Conservation (phyloP, 2,329 filamentous ascomycete species). For the Bretziella fagacearum region DNA sequence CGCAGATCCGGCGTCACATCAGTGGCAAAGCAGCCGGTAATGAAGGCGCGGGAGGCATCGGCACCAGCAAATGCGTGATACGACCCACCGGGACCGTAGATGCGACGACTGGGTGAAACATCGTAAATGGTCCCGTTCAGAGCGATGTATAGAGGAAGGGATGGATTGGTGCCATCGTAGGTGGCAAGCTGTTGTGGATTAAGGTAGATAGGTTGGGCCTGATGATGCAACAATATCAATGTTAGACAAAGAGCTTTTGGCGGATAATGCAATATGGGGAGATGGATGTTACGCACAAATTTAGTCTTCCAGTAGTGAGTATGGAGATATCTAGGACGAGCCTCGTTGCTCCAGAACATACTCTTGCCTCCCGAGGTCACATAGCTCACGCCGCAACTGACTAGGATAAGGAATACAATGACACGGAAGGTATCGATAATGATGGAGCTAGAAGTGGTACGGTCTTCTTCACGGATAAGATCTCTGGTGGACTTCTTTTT, state of each 20-base stretch:
- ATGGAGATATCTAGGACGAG: slow-evolving; percentile 45
- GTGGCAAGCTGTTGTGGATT: slow-evolving; percentile 46
- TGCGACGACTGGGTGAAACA: slow-evolving; percentile 47
- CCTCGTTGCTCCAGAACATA: slow-evolving; percentile 46
- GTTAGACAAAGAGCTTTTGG: slow-evolving; percentile 24
- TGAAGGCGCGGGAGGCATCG: slow-evolving; percentile 75
- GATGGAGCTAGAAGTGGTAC: slow-evolving; percentile 28
- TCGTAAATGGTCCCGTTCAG: slow-evolving; percentile 81
- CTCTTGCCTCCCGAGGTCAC: slow-evolving; percentile 55
- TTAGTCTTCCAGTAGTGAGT: slow-evolving; percentile 40
- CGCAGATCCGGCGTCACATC: slow-evolving; percentile 72
- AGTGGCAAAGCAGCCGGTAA: slow-evolving; percentile 81
- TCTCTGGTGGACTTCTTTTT: slow-evolving; percentile 16
- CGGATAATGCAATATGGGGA: slow-evolving; percentile 1
- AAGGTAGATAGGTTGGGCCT: slow-evolving; percentile 42
- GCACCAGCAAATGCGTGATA: slow-evolving; percentile 77
- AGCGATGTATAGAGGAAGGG: slow-evolving; percentile 72
- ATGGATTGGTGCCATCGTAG: slow-evolving; percentile 62
- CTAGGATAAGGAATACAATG: slow-evolving; percentile 46
- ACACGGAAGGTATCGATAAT: slow-evolving; percentile 54
- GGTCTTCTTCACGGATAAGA: slow-evolving; percentile 40
- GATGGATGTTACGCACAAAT: slow-evolving; percentile 31
- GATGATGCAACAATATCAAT: slow-evolving; percentile 7
- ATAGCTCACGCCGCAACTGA: slow-evolving; percentile 57
- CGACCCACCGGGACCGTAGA: slow-evolving; percentile 70